Conservation (phyloP, 208 protist species). For the Crithidia fasciculata region DNA sequence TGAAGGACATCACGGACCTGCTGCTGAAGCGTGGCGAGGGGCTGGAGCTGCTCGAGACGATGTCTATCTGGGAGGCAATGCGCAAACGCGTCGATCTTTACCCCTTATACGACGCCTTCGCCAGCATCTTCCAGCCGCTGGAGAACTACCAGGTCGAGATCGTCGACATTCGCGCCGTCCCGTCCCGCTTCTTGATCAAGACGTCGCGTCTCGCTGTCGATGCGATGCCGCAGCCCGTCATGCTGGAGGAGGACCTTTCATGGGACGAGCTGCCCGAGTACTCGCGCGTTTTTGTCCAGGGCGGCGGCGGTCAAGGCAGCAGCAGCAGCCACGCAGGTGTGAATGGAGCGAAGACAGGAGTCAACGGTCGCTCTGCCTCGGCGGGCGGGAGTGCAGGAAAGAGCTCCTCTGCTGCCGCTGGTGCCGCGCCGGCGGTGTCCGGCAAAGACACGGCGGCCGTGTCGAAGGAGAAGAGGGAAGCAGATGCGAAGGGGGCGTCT, state of each 20-base stretch:
- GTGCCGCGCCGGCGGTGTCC: too few species aligned
- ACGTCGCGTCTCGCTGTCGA: constrained; percentile 64
- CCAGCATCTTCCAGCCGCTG: constrained; percentile 75
- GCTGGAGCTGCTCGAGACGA: constrained; percentile 68
- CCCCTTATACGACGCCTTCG: constrained; percentile 83
- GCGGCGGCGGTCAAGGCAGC: not conserved
- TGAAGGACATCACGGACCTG: constrained; percentile 88
- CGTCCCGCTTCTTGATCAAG: constrained; percentile 79
- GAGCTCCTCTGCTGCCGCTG: too few species aligned
- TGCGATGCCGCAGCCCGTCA: constrained; percentile 75
- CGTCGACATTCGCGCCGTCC: constrained; percentile 56
- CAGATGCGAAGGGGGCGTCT: too few species aligned
- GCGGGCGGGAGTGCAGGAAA: too few species aligned
- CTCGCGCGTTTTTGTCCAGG: constrained; percentile 46
- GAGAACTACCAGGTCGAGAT: constrained; percentile 90
- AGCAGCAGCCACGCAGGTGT: too few species aligned
- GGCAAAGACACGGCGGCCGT: too few species aligned
- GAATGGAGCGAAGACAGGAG: too few species aligned
- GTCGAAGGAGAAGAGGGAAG: too few species aligned
- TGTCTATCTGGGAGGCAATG: constrained; percentile 81
- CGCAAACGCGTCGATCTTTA: constrained; percentile 73
- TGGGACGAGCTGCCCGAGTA: constrained; percentile 82
- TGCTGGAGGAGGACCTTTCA: constrained; percentile 71
- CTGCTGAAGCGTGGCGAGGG: constrained; percentile 74
- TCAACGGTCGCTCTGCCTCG: too few species aligned